Conservation (phyloP, 805 yeast species). For the Yarrowia porcina region DNA sequence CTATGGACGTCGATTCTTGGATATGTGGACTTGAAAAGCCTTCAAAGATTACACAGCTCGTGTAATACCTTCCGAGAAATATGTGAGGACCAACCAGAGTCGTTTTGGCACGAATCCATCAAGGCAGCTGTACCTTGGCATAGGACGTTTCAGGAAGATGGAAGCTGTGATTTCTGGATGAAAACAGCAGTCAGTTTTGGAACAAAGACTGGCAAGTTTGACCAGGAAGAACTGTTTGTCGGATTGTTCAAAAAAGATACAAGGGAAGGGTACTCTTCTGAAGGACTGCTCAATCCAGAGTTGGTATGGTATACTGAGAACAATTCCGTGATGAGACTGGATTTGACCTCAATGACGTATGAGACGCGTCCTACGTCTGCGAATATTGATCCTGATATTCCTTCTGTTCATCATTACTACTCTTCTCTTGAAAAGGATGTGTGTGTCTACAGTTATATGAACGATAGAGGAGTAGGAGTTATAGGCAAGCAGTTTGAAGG, state of each 20-base stretch:
- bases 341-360: neutral
- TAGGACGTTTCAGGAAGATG: neutral
- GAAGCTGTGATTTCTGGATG: neutral
- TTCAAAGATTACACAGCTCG: slow-evolving; percentile 1
- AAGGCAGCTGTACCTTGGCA: slow-evolving; percentile 6
- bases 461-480: neutral
- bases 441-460: neutral
- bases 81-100: neutral
- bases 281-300: neutral
- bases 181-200: neutral
- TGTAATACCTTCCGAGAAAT: neutral
- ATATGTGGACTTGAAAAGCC: neutral
- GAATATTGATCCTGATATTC: neutral
- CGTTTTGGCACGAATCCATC: neutral
- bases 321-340: neutral
- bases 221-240: neutral
- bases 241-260: neutral
- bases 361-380: neutral
- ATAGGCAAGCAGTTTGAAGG: neutral
- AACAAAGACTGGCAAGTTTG: neutral
- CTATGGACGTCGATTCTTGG: slow-evolving; percentile 3
- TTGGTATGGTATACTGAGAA: neutral
- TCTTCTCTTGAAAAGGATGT: neutral
- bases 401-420: neutral
- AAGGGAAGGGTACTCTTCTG: neutral